Percentiles rank a stretch among this genome's conserved stretches.
Evolutionary conservation across 2,329 filamentous ascomycete genomes (phyloP).

Genomic region (Meredithiella fracta): DNA sequence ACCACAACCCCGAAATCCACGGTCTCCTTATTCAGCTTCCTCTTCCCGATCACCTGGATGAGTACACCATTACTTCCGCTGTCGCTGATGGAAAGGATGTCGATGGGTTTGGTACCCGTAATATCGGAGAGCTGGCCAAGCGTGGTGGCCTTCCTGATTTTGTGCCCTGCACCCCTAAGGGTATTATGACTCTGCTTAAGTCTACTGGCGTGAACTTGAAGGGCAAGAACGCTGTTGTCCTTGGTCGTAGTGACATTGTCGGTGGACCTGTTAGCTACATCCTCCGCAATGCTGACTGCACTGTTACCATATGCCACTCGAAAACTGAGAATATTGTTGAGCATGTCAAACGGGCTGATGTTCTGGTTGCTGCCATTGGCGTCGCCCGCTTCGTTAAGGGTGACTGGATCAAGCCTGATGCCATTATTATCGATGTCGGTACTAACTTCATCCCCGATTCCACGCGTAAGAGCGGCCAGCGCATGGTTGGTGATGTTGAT

Average conservation of each 20-base stretch:
- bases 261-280: conserved; percentile 93
- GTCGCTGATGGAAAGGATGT: conserved; percentile 94
- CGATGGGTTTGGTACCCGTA: conserved; percentile 83
- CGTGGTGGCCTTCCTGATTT: conserved; percentile 79
- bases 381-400: conserved; percentile 77
- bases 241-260: conserved; percentile 92
- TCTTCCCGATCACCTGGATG: conserved; percentile 73
- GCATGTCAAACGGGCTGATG: conserved; percentile 68
- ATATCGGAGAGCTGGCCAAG: conserved; percentile 95
- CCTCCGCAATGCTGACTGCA: conserved; percentile 87
- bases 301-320: conserved; percentile 91
- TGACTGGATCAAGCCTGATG: conserved; percentile 86
- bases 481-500: conserved; percentile 89
- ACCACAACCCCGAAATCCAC: conserved; percentile 73
- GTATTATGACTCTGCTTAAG: conserved; percentile 81
- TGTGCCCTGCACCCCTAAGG: conserved; percentile 89
- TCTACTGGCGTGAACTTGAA: conserved; percentile 67
- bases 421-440: conserved; percentile 92
- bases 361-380: conserved; percentile 85
- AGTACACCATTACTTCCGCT: conserved; percentile 77
- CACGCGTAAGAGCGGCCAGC: conserved; percentile 79
- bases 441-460: conserved; percentile 88
- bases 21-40: conserved; percentile 91
- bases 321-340: conserved; percentile 58
- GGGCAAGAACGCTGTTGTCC: conserved; percentile 86